Conservation (phyloP, 148 eudicot genomes). For the Rhododendron griersonianum region DNA sequence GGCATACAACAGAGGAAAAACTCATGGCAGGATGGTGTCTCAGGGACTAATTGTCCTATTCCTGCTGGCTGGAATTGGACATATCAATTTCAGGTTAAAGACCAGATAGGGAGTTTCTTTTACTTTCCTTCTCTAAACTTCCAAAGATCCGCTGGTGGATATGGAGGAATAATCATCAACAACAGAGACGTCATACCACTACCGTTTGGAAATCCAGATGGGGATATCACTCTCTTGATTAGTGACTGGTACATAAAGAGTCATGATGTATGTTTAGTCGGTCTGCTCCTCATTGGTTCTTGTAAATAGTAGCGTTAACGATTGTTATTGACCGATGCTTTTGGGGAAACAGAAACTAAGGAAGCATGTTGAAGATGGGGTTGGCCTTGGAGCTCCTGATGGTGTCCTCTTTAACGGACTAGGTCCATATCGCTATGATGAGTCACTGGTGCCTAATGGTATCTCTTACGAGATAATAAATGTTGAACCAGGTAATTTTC, state of each 20-base stretch:
- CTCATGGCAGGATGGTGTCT: slow-evolving; percentile 98
- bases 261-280: slow-evolving; percentile 62
- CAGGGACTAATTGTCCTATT: slow-evolving; percentile 93
- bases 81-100: slow-evolving; percentile 92
- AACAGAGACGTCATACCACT: slow-evolving; percentile 77
- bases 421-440: slow-evolving; percentile 84
- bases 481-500: slow-evolving; percentile 84
- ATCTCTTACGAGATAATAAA: slow-evolving; percentile 49
- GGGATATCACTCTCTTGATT: slow-evolving; percentile 84
- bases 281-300: slow-evolving; percentile 8
- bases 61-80: slow-evolving; percentile 99
- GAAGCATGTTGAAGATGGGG: slow-evolving; percentile 57
- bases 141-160: slow-evolving; percentile 93
- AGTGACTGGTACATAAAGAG: slow-evolving; percentile 89
- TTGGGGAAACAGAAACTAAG: slow-evolving; percentile 66
- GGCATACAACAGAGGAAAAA: slow-evolving; percentile 88
- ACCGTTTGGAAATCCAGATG: slow-evolving; percentile 92
- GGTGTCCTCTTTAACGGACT: slow-evolving; percentile 84
- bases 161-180: slow-evolving; percentile 88
- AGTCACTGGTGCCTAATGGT: slow-evolving; percentile 57
- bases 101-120: slow-evolving; percentile 97
- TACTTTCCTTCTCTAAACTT: slow-evolving; percentile 89
- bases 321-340: slow-evolving; percentile 12
- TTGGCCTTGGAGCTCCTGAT: slow-evolving; percentile 78
- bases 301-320: not conserved